phyloP scores from a whole-genome alignment of 2,329 filamentous ascomycete genomes.

The Epichloe amarillans region DNA sequence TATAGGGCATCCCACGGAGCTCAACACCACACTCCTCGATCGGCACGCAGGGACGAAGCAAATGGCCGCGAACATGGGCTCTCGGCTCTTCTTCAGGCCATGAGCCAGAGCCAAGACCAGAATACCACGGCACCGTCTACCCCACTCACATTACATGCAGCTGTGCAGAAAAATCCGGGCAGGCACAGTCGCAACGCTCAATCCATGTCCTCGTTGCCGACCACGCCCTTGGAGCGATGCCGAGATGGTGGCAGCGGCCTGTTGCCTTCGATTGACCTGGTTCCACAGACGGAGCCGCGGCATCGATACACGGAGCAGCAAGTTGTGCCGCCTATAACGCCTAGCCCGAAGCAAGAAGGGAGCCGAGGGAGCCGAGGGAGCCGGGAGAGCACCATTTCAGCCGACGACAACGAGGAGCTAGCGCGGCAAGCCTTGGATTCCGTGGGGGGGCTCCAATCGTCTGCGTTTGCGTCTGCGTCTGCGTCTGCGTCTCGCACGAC shows the following conservation, averaged over 20 bases:
- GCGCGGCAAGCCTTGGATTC: constrained; percentile 40
- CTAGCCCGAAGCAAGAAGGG: constrained; percentile 26
- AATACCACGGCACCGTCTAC: constrained; percentile 63
- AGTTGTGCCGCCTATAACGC: constrained; percentile 30
- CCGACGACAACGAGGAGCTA: constrained; percentile 39
- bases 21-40: constrained; percentile 38
- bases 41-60: constrained; percentile 18
- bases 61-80: constrained; percentile 43
- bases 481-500: constrained; percentile 12
- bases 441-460: constrained; percentile 31
- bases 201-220: constrained; percentile 73
- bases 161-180: constrained; percentile 33
- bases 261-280: constrained; percentile 48
- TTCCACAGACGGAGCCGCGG: constrained; percentile 45
- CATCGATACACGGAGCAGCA: constrained; percentile 28
- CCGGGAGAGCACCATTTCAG: constrained; percentile 76
- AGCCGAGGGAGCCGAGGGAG: constrained; percentile 51
- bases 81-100: constrained; percentile 66
- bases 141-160: constrained; percentile 37
- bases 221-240: constrained; percentile 51
- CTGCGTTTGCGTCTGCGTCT: constrained; percentile 12
- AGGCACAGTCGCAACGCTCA: constrained; percentile 65
- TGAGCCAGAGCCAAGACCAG: constrained; percentile 45
- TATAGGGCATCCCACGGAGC: constrained; percentile 27
- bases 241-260: constrained; percentile 37